phyloP scores from a whole-genome alignment of 1,284 basidiomycete genomes.

The Abortiporus biennis region DNA sequence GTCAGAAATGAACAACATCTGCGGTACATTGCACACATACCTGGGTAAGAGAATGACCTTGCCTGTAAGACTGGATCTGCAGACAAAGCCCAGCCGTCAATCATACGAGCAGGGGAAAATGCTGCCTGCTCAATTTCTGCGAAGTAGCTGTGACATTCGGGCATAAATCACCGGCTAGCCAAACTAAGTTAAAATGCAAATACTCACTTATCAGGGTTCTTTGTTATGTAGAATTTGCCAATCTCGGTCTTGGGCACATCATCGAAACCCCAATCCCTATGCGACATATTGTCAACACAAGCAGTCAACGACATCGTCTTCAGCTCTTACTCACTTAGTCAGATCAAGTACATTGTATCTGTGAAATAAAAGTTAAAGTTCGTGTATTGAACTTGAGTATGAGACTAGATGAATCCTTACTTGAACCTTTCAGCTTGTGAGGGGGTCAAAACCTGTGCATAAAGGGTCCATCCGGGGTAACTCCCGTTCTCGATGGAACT shows the following conservation, averaged over 20 bases:
- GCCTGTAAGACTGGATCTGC: constrained; percentile 39
- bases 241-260: constrained; percentile 65
- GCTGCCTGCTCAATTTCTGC: constrained; percentile 83
- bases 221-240: constrained; percentile 82
- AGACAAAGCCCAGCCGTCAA: constrained; percentile 36
- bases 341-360: constrained; percentile 73
- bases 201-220: constrained; percentile 65
- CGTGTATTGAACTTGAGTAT: background rate
- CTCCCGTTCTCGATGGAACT: constrained; percentile 73
- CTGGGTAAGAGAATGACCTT: constrained; percentile 34
- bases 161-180: background rate
- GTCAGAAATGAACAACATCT: background rate
- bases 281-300: background rate
- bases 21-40: background rate
- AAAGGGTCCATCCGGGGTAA: constrained; percentile 75
- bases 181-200: background rate
- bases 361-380: background rate
- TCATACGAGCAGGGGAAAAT: constrained; percentile 79
- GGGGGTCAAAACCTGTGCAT: constrained; percentile 82
- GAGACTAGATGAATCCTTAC: constrained; percentile 31
- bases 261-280: constrained; percentile 24
- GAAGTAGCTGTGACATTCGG: constrained; percentile 49
- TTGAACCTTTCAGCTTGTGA: constrained; percentile 83
- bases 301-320: constrained; percentile 29
- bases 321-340: constrained; percentile 49